Evolutionary conservation across 805 yeast species (phyloP), one percentile per base, ranked within the genome.

Genomic region (Ogataea siamensis): DNA sequence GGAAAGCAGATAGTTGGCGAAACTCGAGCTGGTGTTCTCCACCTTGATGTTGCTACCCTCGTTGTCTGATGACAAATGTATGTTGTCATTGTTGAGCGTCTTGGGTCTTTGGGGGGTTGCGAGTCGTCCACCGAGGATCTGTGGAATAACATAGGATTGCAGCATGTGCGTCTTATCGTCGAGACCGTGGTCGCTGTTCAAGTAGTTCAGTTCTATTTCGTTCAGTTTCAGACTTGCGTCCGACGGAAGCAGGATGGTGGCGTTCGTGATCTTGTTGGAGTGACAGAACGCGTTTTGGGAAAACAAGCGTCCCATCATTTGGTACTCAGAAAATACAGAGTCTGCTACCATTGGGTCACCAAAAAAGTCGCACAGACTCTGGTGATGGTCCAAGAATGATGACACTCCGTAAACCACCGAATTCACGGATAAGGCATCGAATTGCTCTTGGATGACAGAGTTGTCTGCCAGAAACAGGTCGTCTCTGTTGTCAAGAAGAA

Each of bases 371-470:
- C 64, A 51, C 67, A 69, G 13, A 66, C 45, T 18, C 54, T 42
- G 32, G 62, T 62, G 51, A 61, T 62, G 21, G 50, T 67, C 64
- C 1, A 83, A 46, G 8, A 73, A 49, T 12, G 62, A 50, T 39
- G 75, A 76, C 2, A 83, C 66, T 1, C 84, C 87, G 42, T 83
- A 87, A 9, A 87, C 75, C 19, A 73, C 74, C 0, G 89, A 76
- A 48, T 77, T 69, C 50, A 80, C 85, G 30, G 77, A 74, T 35
- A 70, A 68, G 2, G 93, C 87, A 35, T 57, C 61, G 17, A 77
- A 55, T 1, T 69, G 59, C 16, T 78, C 83, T 1, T 81, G 68
- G 4, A 83, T 74, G n/a, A 65, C 59, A 0, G 74, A 60, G 4
- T 58, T 55, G 39, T 71, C 73, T 29, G 76, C 68, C 13, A 67